These are phyloP conservation scores for Hyaloscypha finlandica DNA, from an alignment of 495 filamentous ascomycete species.

Conservation along the genomic window DNA sequence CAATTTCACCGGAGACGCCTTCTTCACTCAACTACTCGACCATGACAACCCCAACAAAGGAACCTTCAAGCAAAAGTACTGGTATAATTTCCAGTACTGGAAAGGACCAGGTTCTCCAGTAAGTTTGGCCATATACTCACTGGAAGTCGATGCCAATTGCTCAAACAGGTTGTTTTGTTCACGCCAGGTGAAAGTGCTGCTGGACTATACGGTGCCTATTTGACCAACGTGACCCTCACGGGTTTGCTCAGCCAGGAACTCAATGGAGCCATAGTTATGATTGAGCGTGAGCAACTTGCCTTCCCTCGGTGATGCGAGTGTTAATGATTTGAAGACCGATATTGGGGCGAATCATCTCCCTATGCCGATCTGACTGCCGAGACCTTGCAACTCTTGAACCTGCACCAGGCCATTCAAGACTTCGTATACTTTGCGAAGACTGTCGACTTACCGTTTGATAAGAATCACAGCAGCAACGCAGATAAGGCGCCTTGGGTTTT, in stretches of 20 bases:
- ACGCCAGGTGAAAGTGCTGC: slow-evolving; percentile 60
- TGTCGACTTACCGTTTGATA: slow-evolving; percentile 59
- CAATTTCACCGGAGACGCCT: slow-evolving; percentile 23
- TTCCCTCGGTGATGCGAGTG: not conserved
- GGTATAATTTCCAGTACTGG: slow-evolving; percentile 52
- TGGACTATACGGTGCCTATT: slow-evolving; percentile 49
- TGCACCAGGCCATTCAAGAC: slow-evolving; percentile 63
- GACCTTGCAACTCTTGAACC: slow-evolving; percentile 62
- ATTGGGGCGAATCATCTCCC: slow-evolving; percentile 64
- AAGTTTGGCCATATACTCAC: slow-evolving; percentile 14
- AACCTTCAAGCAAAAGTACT: slow-evolving; percentile 57
- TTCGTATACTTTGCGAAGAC: slow-evolving; percentile 63
- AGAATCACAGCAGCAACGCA: slow-evolving; percentile 50
- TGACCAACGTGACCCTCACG: slow-evolving; percentile 51
- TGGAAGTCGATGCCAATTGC: not conserved
- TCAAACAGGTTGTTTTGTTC: slow-evolving; percentile 50
- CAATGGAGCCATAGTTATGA: slow-evolving; percentile 55
- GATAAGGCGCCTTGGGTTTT: slow-evolving; percentile 64
- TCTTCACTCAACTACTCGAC: slow-evolving; percentile 56
- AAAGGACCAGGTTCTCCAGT: slow-evolving; percentile 56
- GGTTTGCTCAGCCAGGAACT: slow-evolving; percentile 55
- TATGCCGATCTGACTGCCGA: slow-evolving; percentile 54
- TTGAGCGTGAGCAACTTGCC: slow-evolving; percentile 50
- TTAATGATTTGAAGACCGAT: slow-evolving; percentile 46
- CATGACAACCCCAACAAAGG: slow-evolving; percentile 52